phyloP scores from a whole-genome alignment of 169 alveolate species.

The Perkinsus olseni region DNA sequence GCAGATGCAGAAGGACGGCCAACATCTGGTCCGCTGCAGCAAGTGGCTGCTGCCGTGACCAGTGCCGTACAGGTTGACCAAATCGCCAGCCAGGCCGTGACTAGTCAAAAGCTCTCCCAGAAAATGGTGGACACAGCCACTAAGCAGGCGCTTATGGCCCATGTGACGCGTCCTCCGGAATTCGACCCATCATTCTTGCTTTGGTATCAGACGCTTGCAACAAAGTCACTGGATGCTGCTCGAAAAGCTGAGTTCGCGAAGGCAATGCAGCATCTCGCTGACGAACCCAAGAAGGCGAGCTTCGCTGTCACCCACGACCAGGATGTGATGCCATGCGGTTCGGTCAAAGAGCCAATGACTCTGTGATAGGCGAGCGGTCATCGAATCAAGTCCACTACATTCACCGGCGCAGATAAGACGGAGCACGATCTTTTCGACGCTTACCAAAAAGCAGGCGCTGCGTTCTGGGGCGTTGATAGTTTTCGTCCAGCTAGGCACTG shows the following conservation, averaged over 20 bases:
- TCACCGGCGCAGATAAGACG: not conserved
- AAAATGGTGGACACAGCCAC: not conserved
- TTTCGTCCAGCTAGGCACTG: not conserved
- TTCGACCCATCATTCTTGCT: too few species aligned
- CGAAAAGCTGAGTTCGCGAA: not conserved
- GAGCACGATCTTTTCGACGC: not conserved
- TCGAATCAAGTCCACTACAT: not conserved
- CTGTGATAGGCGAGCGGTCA: not conserved
- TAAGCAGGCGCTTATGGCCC: not conserved
- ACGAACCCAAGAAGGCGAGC: not conserved
- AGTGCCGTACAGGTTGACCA: not conserved
- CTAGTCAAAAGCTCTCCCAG: not conserved
- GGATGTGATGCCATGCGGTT: not conserved
- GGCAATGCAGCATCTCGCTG: not conserved
- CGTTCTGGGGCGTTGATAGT: not conserved
- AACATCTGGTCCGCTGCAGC: not conserved
- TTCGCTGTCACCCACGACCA: not conserved
- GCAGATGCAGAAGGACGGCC: not conserved
- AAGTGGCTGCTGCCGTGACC: not conserved
- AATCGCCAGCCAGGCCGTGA: not conserved
- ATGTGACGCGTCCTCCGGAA: not conserved
- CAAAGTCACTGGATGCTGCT: not conserved
- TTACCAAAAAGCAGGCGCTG: not conserved
- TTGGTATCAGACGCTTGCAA: not conserved
- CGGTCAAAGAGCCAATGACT: not conserved